Percentiles rank a stretch among this genome's conserved stretches.
phyloP scores from a whole-genome alignment of 2,329 filamentous ascomycete species.

The Calycina marina region DNA sequence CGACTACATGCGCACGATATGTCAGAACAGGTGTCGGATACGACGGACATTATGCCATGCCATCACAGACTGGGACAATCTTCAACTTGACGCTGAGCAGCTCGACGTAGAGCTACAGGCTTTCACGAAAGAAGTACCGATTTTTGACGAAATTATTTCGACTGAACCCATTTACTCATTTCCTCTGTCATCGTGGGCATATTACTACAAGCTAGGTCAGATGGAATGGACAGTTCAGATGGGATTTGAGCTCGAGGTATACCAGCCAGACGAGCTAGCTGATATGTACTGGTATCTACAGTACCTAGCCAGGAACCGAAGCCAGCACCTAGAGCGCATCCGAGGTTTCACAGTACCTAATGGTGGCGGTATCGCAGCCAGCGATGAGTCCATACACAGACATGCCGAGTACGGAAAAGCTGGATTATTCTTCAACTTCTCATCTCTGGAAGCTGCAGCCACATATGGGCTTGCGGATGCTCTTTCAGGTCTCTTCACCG shows the following conservation, averaged over 20 bases:
- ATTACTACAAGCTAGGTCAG: slow-evolving; percentile 76
- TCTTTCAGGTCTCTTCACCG: slow-evolving; percentile 36
- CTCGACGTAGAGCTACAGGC: slow-evolving; percentile 54
- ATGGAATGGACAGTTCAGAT: slow-evolving; percentile 82
- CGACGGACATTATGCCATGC: slow-evolving; percentile 81
- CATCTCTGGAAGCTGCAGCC: slow-evolving; percentile 50
- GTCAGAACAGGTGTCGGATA: slow-evolving; percentile 80
- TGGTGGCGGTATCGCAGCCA: no score
- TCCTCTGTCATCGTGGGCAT: slow-evolving; percentile 76
- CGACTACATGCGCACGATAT: slow-evolving; percentile 70
- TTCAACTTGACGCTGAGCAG: slow-evolving; percentile 71
- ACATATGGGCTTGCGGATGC: slow-evolving; percentile 38
- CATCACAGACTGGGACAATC: slow-evolving; percentile 66
- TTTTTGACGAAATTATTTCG: slow-evolving; percentile 32
- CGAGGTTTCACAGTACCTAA: slow-evolving; percentile 41
- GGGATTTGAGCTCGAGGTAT: slow-evolving; percentile 87
- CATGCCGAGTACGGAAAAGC: slow-evolving; percentile 31
- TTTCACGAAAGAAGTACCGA: slow-evolving; percentile 44
- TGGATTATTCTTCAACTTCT: slow-evolving; percentile 40
- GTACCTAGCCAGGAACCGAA: slow-evolving; percentile 51
- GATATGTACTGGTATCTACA: slow-evolving; percentile 88
- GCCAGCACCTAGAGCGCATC: slow-evolving; percentile 53
- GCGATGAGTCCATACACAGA: no score
- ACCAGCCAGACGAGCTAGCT: slow-evolving; percentile 69
- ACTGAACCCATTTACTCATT: slow-evolving; percentile 47